Evolutionary conservation across 306 rosid genomes (phyloP).

Genomic region (Pterocarpus macrocarpus): DNA sequence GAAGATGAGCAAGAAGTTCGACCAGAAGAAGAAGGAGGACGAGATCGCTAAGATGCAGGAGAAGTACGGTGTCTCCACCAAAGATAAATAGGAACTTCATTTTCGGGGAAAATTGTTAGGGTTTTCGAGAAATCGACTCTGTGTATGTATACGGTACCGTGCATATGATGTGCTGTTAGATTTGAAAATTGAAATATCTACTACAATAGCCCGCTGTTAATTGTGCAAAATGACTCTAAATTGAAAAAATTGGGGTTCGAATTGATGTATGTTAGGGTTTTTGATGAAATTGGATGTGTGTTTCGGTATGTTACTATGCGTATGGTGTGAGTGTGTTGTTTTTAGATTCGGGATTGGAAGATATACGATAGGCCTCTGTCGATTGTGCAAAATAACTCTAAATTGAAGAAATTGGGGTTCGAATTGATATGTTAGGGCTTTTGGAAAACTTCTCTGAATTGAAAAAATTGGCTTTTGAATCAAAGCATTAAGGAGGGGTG

Average conservation of each 20-base stretch:
- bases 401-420: background rate
- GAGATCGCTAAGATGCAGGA: slow-evolving; percentile 89
- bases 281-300: background rate
- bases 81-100: slow-evolving; percentile 65
- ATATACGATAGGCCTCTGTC: too few relatives aligned
- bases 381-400: background rate
- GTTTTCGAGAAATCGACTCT: background rate
- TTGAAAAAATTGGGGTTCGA: background rate
- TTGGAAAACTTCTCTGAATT: too few relatives aligned
- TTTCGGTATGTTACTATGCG: background rate
- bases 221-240: background rate
- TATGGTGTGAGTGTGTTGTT: too few relatives aligned
- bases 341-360: too few relatives aligned
- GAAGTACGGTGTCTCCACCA: slow-evolving; percentile 91
- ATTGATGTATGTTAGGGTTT: slow-evolving; percentile 22
- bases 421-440: slow-evolving; percentile 13
- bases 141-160: background rate
- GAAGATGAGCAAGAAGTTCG: slow-evolving; percentile 96
- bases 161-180: background rate
- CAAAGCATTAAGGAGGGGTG: too few relatives aligned
- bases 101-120: background rate
- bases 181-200: background rate
- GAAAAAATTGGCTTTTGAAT: too few relatives aligned
- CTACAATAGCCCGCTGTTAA: background rate
- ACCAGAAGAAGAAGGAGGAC: slow-evolving; percentile 93